Conservation (phyloP, 164 flowering plant species). For the Litsea cubeba region DNA sequence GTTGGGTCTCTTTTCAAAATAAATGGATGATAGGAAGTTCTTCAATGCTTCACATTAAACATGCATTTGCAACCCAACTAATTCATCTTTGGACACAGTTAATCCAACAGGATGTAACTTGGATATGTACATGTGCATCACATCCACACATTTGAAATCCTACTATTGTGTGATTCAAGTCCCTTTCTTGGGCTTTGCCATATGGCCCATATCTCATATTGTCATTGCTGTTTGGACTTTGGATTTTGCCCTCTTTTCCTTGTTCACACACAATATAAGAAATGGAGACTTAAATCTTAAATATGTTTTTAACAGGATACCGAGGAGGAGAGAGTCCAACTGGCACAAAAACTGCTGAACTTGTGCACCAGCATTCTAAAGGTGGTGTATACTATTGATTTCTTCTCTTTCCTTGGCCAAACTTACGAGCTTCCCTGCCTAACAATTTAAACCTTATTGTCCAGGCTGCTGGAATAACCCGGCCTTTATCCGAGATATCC, state of each 20-base stretch:
- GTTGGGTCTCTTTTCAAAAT: neutral
- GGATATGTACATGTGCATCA: neutral
- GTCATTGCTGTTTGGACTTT: neutral
- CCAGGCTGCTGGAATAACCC: slow-evolving; percentile 78
- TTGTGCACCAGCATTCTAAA: slow-evolving; percentile 74
- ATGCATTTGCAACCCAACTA: neutral
- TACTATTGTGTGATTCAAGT: too few relatives aligned
- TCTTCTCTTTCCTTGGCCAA: neutral
- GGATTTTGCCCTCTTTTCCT: neutral
- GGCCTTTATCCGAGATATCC: slow-evolving; percentile 39
- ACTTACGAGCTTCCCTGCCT: neutral
- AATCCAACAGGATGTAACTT: neutral
- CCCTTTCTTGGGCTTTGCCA: neutral
- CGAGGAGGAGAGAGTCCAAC: slow-evolving; percentile 73
- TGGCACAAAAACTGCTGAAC: slow-evolving; percentile 64
- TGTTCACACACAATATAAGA: neutral
- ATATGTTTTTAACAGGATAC: slow-evolving; percentile 42
- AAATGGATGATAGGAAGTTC: neutral
- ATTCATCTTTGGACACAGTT: neutral
- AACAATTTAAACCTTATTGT: slow-evolving; percentile 4
- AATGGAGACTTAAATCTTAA: neutral
- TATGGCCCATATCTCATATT: neutral
- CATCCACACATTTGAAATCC: neutral
- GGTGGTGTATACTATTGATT: slow-evolving; percentile 31
- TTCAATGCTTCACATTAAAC: neutral